These are phyloP conservation scores for Silene uniflora DNA, from an alignment of 148 eudicot species.

Conservation along the genomic window DNA sequence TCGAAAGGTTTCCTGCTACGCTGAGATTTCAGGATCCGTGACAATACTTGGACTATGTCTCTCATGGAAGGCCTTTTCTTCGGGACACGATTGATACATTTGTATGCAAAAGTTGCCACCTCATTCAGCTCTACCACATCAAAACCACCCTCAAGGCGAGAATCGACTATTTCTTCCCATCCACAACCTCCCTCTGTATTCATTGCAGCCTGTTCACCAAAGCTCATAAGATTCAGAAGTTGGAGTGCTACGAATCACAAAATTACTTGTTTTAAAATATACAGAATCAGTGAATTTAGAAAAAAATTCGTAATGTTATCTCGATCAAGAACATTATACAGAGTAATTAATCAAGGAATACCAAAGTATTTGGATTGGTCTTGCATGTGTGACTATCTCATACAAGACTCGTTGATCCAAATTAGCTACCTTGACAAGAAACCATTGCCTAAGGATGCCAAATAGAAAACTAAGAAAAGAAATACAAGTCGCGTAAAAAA, in stretches of 20 bases:
- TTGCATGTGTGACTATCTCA: no score
- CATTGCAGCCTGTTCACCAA: conserved; percentile 72
- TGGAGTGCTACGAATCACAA: background rate
- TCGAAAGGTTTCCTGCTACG: conserved; percentile 37
- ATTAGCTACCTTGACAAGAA: background rate
- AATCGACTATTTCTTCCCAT: conserved; percentile 88
- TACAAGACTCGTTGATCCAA: no score
- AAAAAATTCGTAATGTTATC: background rate
- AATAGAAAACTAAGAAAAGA: background rate
- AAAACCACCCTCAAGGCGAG: conserved; percentile 67
- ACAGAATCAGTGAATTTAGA: background rate
- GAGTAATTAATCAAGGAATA: no score
- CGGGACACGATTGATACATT: conserved; percentile 57
- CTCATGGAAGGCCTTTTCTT: conserved; percentile 85
- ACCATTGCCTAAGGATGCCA: background rate
- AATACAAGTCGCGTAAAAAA: background rate
- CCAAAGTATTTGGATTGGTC: no score
- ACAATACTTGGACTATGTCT: conserved; percentile 72
- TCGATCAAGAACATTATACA: no score
- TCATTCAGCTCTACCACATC: conserved; percentile 72
- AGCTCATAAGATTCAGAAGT: background rate
- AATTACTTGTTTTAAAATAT: background rate
- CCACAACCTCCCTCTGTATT: conserved; percentile 72
- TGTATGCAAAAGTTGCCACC: conserved; percentile 75
- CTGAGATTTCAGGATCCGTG: conserved; percentile 51